A percentile compares a stretch with the other conserved stretches of the same genome.
phyloP scores from a whole-genome alignment of 371 early-diverging fungal genomes.

The Mucor sp. region DNA sequence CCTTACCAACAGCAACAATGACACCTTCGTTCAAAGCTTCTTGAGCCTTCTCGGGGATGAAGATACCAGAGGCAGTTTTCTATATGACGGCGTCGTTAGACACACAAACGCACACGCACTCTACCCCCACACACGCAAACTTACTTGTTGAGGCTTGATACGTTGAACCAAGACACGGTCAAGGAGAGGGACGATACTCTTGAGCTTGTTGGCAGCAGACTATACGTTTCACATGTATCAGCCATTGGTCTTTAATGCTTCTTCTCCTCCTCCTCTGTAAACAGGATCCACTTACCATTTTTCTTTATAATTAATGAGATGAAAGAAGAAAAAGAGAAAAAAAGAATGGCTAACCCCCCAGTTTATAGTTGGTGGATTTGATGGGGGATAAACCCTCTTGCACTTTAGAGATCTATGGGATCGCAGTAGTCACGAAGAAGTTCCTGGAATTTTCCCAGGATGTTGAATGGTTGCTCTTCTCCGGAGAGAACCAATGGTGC shows the following conservation, averaged over 20 bases:
- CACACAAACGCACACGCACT: background rate
- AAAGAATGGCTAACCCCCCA: background rate
- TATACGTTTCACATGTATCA: background rate
- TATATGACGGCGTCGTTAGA: constrained; percentile 25
- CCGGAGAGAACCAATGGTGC: background rate
- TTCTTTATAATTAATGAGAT: background rate
- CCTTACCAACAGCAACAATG: constrained; percentile 95
- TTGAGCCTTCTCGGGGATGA: constrained; percentile 97
- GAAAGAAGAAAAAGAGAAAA: background rate
- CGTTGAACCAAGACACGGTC: constrained; percentile 98
- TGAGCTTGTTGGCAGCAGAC: constrained; percentile 52
- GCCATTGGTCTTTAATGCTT: background rate
- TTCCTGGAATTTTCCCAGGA: constrained; percentile 8
- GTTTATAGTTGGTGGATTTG: background rate
- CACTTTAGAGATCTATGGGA: background rate
- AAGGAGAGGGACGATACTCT: constrained; percentile 74
- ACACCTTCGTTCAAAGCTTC: constrained; percentile 93
- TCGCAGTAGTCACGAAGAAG: constrained; percentile 12
- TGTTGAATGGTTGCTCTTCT: background rate
- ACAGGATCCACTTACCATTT: constrained; percentile 4
- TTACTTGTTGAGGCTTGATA: constrained; percentile 93
- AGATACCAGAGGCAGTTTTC: constrained; percentile 95
- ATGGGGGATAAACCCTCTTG: background rate
- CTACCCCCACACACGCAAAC: background rate
- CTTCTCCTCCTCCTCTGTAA: background rate